Percentiles rank a stretch among this genome's conserved stretches.
phyloP scores from a whole-genome alignment of 768 basidiomycete species.

The Lentinus brumalis region DNA sequence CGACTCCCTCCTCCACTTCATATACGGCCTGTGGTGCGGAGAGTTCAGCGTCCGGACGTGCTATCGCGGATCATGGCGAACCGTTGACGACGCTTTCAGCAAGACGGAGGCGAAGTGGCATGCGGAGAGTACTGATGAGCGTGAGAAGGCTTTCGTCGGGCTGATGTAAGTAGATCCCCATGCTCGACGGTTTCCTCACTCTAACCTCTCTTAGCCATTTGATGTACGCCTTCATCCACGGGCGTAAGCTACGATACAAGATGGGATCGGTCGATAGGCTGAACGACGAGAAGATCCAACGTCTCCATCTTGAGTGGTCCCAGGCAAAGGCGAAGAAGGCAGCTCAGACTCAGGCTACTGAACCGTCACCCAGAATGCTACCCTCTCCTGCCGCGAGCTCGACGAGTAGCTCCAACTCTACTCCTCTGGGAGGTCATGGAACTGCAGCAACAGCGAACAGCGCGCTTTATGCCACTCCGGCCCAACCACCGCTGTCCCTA shows the following conservation, averaged over 20 bases:
- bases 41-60: conserved; percentile 60
- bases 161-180: conserved; percentile 64
- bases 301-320: conserved; percentile 3
- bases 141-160: conserved; percentile 66
- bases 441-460: conserved; percentile 40
- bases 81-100: conserved; percentile 66
- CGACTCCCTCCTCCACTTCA: conserved; percentile 82
- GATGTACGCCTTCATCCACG: conserved; percentile 76
- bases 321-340: conserved; percentile 9
- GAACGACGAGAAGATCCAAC: conserved; percentile 17
- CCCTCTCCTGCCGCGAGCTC: conserved; percentile 78
- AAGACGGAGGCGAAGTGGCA: conserved; percentile 77
- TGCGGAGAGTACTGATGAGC: conserved; percentile 45
- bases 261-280: conserved; percentile 31
- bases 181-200: conserved; percentile 5
- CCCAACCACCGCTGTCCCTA: conserved; percentile 14
- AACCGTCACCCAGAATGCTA: conserved; percentile 61
- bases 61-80: conserved; percentile 63
- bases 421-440: conserved; percentile 63
- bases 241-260: conserved; percentile 49
- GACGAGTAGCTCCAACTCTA: conserved; percentile 74
- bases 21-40: conserved; percentile 81
- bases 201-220: conserved; percentile 54
- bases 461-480: conserved; percentile 20
- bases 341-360: conserved; percentile 3